Conservation (phyloP, 2,329 filamentous ascomycete species). For the Colletotrichum viniferum region DNA sequence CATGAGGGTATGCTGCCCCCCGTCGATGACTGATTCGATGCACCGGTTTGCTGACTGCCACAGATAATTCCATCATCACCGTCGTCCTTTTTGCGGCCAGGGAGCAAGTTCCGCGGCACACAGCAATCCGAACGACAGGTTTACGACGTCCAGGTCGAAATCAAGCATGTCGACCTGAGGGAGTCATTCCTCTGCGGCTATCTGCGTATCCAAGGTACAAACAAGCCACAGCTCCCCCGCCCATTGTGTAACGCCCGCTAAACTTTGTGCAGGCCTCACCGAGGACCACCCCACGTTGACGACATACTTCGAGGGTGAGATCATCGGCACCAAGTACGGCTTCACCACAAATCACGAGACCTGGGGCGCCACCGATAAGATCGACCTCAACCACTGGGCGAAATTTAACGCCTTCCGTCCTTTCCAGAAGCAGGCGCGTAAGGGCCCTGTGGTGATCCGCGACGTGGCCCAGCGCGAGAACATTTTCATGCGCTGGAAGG, state of each 20-base stretch:
- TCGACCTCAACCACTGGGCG: conserved; percentile 91
- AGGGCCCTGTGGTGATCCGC: conserved; percentile 61
- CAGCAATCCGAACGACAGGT: conserved; percentile 92
- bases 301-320: conserved; percentile 97
- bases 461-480: conserved; percentile 82
- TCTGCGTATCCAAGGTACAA: conserved; percentile 86
- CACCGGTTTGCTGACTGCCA: not conserved
- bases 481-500: conserved; percentile 99
- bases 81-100: conserved; percentile 84
- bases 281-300: conserved; percentile 97
- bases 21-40: too few relatives aligned
- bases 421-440: conserved; percentile 63
- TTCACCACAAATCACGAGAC: conserved; percentile 88
- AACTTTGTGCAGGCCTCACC: conserved; percentile 71
- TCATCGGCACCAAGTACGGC: conserved; percentile 93
- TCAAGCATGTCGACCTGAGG: conserved; percentile 93
- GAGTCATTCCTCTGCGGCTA: conserved; percentile 97
- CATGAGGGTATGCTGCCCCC: conserved; percentile 34
- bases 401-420: conserved; percentile 88
- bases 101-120: conserved; percentile 86
- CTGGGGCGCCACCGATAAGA: conserved; percentile 92
- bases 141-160: conserved; percentile 95
- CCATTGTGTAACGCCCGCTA: conserved; percentile 1
- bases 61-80: conserved; percentile 79
- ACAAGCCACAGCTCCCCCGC: conserved; percentile 10